These are phyloP conservation scores for Lentinula aciculospora DNA, from an alignment of 768 basidiomycete genomes.

Conservation along the genomic window DNA sequence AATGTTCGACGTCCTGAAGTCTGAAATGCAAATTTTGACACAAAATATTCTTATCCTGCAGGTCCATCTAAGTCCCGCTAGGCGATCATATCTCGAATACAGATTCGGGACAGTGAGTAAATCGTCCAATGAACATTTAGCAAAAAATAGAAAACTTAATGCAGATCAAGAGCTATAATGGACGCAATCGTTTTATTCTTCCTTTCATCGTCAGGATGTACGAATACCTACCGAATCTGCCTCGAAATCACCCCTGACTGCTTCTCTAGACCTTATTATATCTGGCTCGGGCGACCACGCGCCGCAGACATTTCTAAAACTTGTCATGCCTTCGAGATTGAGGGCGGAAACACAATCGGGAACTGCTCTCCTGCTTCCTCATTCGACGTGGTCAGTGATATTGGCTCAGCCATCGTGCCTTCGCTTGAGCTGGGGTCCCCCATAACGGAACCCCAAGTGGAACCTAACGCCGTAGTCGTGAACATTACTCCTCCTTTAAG, in stretches of 20 bases:
- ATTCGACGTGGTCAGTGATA: constrained; percentile 25
- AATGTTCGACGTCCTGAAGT: constrained; percentile 25
- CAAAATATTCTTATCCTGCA: constrained; percentile 10
- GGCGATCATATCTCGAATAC: constrained; percentile 73
- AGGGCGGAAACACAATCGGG: constrained; percentile 55
- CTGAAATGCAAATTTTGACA: constrained; percentile 5
- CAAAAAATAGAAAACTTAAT: neutral
- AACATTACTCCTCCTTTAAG: constrained; percentile 50
- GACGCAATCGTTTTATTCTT: constrained; percentile 63
- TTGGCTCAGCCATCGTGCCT: constrained; percentile 24
- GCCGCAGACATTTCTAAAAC: constrained; percentile 50
- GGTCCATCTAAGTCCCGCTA: constrained; percentile 47
- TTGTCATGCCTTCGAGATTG: constrained; percentile 56
- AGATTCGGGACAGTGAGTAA: constrained; percentile 62
- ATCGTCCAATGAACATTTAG: neutral
- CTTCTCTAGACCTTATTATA: constrained; percentile 53
- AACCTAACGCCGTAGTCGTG: constrained; percentile 28
- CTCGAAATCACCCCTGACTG: neutral
- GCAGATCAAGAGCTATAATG: constrained; percentile 64
- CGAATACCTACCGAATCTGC: constrained; percentile 14
- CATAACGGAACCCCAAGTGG: constrained; percentile 17
- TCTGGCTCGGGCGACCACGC: constrained; percentile 70
- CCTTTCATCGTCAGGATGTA: constrained; percentile 63
- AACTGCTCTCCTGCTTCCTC: constrained; percentile 36
- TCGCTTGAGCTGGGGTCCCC: constrained; percentile 38